Evolutionary conservation across 495 filamentous ascomycete species (phyloP).

Genomic region (Bombardia bombarda): DNA sequence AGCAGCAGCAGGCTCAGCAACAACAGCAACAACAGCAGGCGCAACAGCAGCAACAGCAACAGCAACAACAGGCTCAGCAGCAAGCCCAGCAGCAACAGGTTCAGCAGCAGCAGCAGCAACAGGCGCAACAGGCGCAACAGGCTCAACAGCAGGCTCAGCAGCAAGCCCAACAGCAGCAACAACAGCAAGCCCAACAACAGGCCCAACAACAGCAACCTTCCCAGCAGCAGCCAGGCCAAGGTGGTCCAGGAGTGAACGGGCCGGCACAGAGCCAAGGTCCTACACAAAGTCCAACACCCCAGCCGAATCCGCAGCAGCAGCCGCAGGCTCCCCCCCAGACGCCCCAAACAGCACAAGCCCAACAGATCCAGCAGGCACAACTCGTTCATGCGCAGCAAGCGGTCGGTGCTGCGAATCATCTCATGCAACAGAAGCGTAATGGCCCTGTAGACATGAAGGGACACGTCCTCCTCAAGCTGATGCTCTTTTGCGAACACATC

Average conservation of each 20-base stretch:
- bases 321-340: constrained; percentile 36
- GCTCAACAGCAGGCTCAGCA: constrained; percentile 27
- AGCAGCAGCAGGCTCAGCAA: constrained; percentile 39
- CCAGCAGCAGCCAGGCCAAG: constrained; percentile 35
- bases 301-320: constrained; percentile 31
- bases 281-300: constrained; percentile 22
- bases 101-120: constrained; percentile 39
- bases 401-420: constrained; percentile 11
- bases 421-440: constrained; percentile 43
- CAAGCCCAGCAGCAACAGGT: constrained; percentile 33
- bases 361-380: constrained; percentile 34
- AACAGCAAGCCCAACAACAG: constrained; percentile 20
- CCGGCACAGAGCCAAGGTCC: constrained; percentile 23
- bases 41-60: constrained; percentile 18
- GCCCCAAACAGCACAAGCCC: constrained; percentile 42
- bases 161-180: constrained; percentile 27
- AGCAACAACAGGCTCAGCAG: constrained; percentile 39
- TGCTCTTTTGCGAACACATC: constrained; percentile 63
- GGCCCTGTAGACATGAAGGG: constrained; percentile 47
- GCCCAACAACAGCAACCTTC: constrained; percentile 24
- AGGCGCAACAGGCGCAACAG: constrained; percentile 45
- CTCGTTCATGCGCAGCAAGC: constrained; percentile 32
- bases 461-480: constrained; percentile 52
- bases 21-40: constrained; percentile 36
- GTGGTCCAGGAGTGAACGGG: constrained; percentile 15